A percentile compares a stretch with the other conserved stretches of the same genome.
Evolutionary conservation across 805 yeast genomes (phyloP).

Genomic region (Zygosaccharomyces kombuchaensis): DNA sequence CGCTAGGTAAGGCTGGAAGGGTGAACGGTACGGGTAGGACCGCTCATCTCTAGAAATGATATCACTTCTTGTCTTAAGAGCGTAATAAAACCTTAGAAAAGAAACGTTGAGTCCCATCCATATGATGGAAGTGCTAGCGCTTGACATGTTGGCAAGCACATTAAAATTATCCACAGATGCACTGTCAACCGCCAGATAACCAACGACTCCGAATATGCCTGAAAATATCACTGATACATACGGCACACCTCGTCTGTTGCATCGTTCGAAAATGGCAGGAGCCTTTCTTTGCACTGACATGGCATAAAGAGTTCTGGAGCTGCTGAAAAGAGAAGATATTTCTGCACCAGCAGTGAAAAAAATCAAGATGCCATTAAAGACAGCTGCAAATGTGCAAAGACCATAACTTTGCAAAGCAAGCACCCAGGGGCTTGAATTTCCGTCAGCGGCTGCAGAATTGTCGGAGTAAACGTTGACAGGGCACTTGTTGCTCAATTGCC

Average conservation of each 20-base stretch:
- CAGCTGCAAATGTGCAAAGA: constrained; percentile 46
- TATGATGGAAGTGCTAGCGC: constrained; percentile 71
- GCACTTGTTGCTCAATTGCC: constrained; percentile 64
- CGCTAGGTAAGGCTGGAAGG: constrained; percentile 67
- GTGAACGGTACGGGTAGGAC: constrained; percentile 64
- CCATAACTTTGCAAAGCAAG: constrained; percentile 52
- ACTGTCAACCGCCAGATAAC: constrained; percentile 56
- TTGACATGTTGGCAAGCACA: constrained; percentile 60
- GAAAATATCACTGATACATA: constrained; percentile 63
- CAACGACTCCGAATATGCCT: constrained; percentile 54
- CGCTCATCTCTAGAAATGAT: constrained; percentile 59
- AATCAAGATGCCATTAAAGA: constrained; percentile 49
- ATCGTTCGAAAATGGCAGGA: constrained; percentile 54
- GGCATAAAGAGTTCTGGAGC: constrained; percentile 55
- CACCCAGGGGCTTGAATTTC: constrained; percentile 53
- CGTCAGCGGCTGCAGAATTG: constrained; percentile 42
- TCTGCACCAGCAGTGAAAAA: constrained; percentile 56
- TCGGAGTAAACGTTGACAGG: constrained; percentile 65
- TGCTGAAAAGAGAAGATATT: constrained; percentile 53
- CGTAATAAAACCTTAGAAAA: constrained; percentile 60
- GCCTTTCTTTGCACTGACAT: constrained; percentile 54
- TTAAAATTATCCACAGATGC: constrained; percentile 61
- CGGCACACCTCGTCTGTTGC: constrained; percentile 68
- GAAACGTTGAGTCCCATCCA: constrained; percentile 74
- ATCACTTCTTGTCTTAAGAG: constrained; percentile 57